Base-by-base conservation (phyloP, 192 early-diverging fungal species). In the Coemansia sp. region DNA sequence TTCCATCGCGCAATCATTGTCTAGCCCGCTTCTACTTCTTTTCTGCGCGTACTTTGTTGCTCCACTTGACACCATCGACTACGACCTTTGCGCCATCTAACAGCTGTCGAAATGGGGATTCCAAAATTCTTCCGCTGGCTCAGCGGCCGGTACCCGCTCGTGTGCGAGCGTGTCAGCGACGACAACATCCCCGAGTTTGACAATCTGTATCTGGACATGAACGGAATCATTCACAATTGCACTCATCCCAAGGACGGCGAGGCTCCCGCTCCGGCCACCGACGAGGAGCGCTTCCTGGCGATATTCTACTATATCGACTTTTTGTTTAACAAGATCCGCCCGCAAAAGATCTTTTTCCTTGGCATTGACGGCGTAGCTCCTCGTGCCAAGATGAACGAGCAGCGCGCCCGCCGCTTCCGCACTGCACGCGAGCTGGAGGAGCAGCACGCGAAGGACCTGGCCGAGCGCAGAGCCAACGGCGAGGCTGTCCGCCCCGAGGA, bases 301-400 rank as follows among this genome's bases (percentile, higher is more conserved):
- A 96, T 97, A 17, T 98, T 98, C 80, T 89, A 91, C 75, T 98
- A 98, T 65, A 89, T 98, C 35, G 94, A 97, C 60, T 86, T 91
- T 46, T 58, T 98, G 23, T 98, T 98, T 57, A 65, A 83, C 50
- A 90, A 88, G 69, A 93, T 97, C 63, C 90, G 88, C 59, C 96
- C 96, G 26, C 82, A 87, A 68, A 95, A 95, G 70, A 68, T 95
- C 23, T 95, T 97, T 58, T 96, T 94, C 65, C 79, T 98, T 70
- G 95, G 92, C 19, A 86, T 98, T 19, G 95, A 97, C 73, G 85
- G 86, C 40, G 96, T 99, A 39, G 96, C 96, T 0, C 96, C 96
- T 17, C 83, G 96, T 38, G 96, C 96, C 19, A 99, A 99, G 66
- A 99, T 99, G 94, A 99, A 99, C 63, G 94, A 99, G 72, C 96